Conservation (phyloP, 2,329 filamentous ascomycete genomes). For the Nemania diffusa region DNA sequence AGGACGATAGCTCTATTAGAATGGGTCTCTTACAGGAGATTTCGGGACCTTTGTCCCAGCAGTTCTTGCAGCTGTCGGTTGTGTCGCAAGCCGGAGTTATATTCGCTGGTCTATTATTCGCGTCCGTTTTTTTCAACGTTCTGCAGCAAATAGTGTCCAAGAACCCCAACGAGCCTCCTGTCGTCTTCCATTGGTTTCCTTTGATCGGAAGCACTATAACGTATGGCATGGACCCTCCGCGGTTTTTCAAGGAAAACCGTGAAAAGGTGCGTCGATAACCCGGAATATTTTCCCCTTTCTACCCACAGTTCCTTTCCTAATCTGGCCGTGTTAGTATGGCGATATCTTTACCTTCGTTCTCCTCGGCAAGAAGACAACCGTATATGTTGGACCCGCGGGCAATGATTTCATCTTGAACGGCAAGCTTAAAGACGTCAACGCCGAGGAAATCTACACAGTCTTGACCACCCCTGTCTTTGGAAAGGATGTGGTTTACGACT, state of each 20-base stretch:
- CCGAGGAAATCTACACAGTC: constrained; percentile 88
- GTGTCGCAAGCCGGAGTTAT: constrained; percentile 60
- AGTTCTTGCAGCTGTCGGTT: constrained; percentile 60
- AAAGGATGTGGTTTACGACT: constrained; percentile 88
- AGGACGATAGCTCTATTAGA: constrained; percentile 25
- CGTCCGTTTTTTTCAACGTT: constrained; percentile 80
- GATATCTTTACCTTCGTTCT: constrained; percentile 91
- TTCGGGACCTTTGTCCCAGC: constrained; percentile 61
- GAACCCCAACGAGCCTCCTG: constrained; percentile 81
- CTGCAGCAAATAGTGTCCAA: constrained; percentile 81
- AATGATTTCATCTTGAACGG: constrained; percentile 94
- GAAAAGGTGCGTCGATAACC: constrained; percentile 70
- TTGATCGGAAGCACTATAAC: constrained; percentile 89
- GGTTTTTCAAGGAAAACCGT: constrained; percentile 81
- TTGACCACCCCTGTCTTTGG: constrained; percentile 80
- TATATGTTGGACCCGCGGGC: constrained; percentile 81
- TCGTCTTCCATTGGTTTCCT: constrained; percentile 85
- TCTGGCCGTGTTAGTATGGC: constrained; percentile 70
- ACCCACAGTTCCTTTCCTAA: constrained; percentile 30
- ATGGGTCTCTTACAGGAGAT: constrained; percentile 69
- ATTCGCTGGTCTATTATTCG: constrained; percentile 56
- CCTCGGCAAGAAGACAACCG: constrained; percentile 88
- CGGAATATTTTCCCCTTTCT: neutral
- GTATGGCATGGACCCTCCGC: constrained; percentile 94
- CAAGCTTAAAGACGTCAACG: constrained; percentile 88